Percentiles rank a stretch among this genome's conserved stretches.
Evolutionary conservation across 768 basidiomycete genomes (phyloP).

Genomic region (Suillus paluster): DNA sequence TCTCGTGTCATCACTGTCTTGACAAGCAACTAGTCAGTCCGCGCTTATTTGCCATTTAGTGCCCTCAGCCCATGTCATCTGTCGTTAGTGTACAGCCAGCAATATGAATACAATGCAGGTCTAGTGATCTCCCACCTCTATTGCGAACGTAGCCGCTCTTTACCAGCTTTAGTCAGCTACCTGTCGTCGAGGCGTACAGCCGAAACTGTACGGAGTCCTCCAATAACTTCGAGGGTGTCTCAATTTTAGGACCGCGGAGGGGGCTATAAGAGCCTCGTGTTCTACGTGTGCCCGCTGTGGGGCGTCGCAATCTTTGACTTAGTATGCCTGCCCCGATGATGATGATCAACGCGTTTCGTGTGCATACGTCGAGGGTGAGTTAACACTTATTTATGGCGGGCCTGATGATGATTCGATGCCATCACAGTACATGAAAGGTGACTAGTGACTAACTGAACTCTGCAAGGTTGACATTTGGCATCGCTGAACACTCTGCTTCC

Average conservation of each 20-base stretch:
- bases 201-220: not conserved
- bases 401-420: not conserved
- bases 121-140: not conserved
- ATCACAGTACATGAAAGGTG: conserved; percentile 12
- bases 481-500: not conserved
- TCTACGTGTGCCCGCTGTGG: not conserved
- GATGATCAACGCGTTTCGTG: not conserved
- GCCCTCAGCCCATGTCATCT: not conserved
- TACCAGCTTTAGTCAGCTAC: not conserved
- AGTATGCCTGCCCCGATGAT: not conserved
- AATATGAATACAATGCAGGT: not conserved
- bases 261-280: not conserved
- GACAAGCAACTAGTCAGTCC: too few relatives aligned
- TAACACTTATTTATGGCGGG: not conserved
- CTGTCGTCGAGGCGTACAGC: not conserved
- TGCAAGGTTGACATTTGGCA: not conserved
- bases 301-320: not conserved
- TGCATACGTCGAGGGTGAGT: conserved; percentile 3
- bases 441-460: not conserved
- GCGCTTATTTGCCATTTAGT: too few relatives aligned
- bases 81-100: too few relatives aligned
- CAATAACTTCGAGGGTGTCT: not conserved
- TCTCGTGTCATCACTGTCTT: too few relatives aligned
- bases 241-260: not conserved
- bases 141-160: not conserved